Conservation (phyloP, 352 stramenopile species). For the Phytophthora pisi region DNA sequence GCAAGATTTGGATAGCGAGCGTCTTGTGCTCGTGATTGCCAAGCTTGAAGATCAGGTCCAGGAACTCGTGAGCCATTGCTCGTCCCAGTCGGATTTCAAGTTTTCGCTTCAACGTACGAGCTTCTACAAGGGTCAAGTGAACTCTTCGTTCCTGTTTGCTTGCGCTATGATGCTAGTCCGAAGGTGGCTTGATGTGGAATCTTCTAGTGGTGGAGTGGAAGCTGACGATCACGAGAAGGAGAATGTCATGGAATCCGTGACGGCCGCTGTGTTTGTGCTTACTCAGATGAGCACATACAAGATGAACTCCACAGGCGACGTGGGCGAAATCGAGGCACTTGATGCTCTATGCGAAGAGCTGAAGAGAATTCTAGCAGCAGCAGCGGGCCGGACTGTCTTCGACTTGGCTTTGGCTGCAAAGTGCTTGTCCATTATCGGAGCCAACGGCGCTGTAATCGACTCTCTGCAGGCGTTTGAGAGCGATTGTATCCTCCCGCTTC, state of each 20-base stretch:
- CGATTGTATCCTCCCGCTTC: slow-evolving; percentile 37
- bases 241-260: slow-evolving; percentile 29
- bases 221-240: slow-evolving; percentile 26
- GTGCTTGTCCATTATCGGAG: slow-evolving; percentile 41
- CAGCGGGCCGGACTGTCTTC: slow-evolving; percentile 18
- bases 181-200: slow-evolving; percentile 19
- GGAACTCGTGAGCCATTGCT: slow-evolving; percentile 16
- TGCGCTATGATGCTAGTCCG: slow-evolving; percentile 20
- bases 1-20: slow-evolving; percentile 21
- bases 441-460: slow-evolving; percentile 36
- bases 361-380: slow-evolving; percentile 21
- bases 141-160: slow-evolving; percentile 32
- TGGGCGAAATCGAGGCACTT: slow-evolving; percentile 34
- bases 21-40: slow-evolving; percentile 46
- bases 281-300: slow-evolving; percentile 47
- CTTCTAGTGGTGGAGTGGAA: neutral
- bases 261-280: slow-evolving; percentile 40
- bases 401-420: slow-evolving; percentile 48
- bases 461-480: slow-evolving; percentile 45
- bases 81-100: slow-evolving; percentile 11
- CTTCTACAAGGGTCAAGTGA: slow-evolving; percentile 27
- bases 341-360: slow-evolving; percentile 44
- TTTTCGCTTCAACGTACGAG: slow-evolving; percentile 25
- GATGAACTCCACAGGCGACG: slow-evolving; percentile 41
- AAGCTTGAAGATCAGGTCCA: slow-evolving; percentile 51